Evolutionary conservation across 2,329 filamentous ascomycete genomes (phyloP), one percentile per base, ranked within the genome.

Genomic region (Trichoderma aggressivum): DNA sequence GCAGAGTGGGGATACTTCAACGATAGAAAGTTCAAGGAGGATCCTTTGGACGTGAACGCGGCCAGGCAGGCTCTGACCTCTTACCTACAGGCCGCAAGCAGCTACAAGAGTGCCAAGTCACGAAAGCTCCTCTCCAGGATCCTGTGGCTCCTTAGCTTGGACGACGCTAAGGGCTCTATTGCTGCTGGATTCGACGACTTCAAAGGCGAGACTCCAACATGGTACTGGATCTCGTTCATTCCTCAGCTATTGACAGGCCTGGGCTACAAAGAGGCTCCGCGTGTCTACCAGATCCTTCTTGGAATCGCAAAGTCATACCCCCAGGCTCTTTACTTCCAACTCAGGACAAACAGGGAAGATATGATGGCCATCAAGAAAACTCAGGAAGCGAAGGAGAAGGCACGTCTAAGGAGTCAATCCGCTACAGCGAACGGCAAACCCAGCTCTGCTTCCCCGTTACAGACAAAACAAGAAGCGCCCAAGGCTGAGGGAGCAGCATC

Each of bases 151-250:
- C 87, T 99, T 58, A 98, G 95, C 81, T 85, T 99, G 75, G 96
- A 99, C 78, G 94, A 98, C 77, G 86, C 92, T 0, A 93, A 94
- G 78, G 93, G 93, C 14, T 91, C 88, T 47, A 91, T 99, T 72
- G 92, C 93, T 0, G 86, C 90, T 76, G 94, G 95, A 14, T 99
- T 98, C 75, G 94, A 97, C 74, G 93, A 95, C 75, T 99, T 96
- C 84, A 98, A 98, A 84, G 96, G 96, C 65, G 97, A 99, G 76
- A 97, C 94, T 2, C 94, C 94, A 0, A 94, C 97, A 14, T 99
- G 96, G 96, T 99, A 98, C 83, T 99, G 96, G 96, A 98, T 98
- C 75, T 98, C 95, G 0, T 99, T 97, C 80, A 98, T 99, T 74
- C 96, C 96, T 21, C 96, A 99, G 81, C 87, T 99, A 55, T 88